A percentile compares a stretch with the other conserved stretches of the same genome.
Evolutionary conservation across 768 basidiomycete species (phyloP).

Genomic region (Rhizopogon vesiculosus): DNA sequence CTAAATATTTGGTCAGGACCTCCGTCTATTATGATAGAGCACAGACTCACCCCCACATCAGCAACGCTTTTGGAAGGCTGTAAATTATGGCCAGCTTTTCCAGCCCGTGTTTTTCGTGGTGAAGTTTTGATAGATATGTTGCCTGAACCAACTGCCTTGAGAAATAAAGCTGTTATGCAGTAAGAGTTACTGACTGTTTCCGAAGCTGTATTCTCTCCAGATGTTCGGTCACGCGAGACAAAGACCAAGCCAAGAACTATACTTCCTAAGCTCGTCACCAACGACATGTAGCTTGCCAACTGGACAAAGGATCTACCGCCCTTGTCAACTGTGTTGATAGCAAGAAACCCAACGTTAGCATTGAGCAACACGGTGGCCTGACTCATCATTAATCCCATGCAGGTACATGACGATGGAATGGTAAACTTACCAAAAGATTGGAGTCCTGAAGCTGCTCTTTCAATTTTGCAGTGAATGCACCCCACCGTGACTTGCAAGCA

Average conservation of each 20-base stretch:
- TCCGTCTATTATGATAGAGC: no score
- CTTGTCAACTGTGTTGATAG: conserved; percentile 38
- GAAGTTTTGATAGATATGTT: conserved; percentile 15
- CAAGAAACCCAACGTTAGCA: conserved; percentile 50
- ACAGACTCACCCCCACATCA: conserved; percentile 27
- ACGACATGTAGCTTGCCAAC: conserved; percentile 35
- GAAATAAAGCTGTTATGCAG: background rate
- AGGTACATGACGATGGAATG: background rate
- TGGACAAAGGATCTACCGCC: conserved; percentile 22
- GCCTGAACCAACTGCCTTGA: conserved; percentile 9
- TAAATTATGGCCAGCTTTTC: conserved; percentile 29
- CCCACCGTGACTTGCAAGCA: conserved; percentile 38
- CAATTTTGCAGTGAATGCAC: conserved; percentile 37
- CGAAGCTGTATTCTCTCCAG: conserved; percentile 12
- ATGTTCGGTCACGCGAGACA: conserved; percentile 30
- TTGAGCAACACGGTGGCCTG: conserved; percentile 48
- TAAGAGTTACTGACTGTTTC: conserved; percentile 23
- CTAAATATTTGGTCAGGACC: conserved; percentile 8
- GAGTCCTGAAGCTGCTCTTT: conserved; percentile 48
- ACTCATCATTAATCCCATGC: background rate
- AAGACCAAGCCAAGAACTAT: conserved; percentile 34
- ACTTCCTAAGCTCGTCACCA: conserved; percentile 29
- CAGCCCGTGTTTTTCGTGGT: conserved; percentile 14
- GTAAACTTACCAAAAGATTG: conserved; percentile 43
- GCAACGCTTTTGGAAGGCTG: conserved; percentile 27